phyloP scores from a whole-genome alignment of 495 filamentous ascomycete genomes.

The Penicillium manginii region DNA sequence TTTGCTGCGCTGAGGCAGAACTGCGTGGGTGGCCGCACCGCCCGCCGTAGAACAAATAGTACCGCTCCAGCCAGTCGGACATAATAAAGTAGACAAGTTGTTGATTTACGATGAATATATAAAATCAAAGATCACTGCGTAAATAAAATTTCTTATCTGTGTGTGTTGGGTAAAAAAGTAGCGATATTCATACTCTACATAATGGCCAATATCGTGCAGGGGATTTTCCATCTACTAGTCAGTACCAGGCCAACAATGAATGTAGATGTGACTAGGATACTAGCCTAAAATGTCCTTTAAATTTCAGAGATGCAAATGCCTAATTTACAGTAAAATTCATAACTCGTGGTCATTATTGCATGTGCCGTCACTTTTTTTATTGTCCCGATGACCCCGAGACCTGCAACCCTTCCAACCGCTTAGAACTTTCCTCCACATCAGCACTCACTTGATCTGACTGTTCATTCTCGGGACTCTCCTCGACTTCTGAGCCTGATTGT shows the following conservation, averaged over 20 bases:
- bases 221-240: no score
- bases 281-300: background rate
- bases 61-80: background rate
- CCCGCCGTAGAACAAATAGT: slow-evolving; percentile 31
- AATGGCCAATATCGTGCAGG: no score
- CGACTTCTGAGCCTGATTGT: slow-evolving; percentile 18
- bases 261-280: background rate
- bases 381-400: slow-evolving; percentile 34
- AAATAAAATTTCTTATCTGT: no score
- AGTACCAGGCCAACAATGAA: no score
- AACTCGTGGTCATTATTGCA: slow-evolving; percentile 41
- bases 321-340: slow-evolving; percentile 37
- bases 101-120: background rate
- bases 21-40: slow-evolving; percentile 48
- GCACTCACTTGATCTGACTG: slow-evolving; percentile 10
- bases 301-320: slow-evolving; percentile 7
- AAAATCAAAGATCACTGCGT: no score
- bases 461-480: slow-evolving; percentile 23
- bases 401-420: slow-evolving; percentile 36
- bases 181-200: no score
- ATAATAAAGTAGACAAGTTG: background rate
- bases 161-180: no score
- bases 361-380: slow-evolving; percentile 18
- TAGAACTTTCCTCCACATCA: slow-evolving; percentile 38
- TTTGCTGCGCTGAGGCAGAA: slow-evolving; percentile 29